phyloP scores from a whole-genome alignment of 768 basidiomycete genomes.

The Floccularia luteovirens region DNA sequence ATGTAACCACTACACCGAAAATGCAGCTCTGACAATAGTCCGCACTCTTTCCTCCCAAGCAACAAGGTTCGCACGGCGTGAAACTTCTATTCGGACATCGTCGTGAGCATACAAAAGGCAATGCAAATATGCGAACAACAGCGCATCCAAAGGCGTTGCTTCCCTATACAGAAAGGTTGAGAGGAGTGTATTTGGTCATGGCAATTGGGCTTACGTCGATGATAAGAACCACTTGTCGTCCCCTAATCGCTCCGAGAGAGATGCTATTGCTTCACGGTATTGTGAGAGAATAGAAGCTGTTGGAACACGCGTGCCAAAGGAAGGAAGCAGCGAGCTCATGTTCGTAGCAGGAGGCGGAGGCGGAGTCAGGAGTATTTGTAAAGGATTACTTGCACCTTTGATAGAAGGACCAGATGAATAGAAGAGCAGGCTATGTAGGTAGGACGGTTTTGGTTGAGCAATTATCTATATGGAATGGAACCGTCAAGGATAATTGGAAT shows the following conservation, averaged over 20 bases:
- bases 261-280: constrained; percentile 64
- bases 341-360: constrained; percentile 70
- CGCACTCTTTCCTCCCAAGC: constrained; percentile 74
- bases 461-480: constrained; percentile 30
- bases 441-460: constrained; percentile 36
- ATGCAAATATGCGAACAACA: constrained; percentile 78
- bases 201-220: constrained; percentile 40
- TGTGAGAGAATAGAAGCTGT: constrained; percentile 40
- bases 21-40: constrained; percentile 45
- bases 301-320: constrained; percentile 51
- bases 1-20: no score
- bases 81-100: constrained; percentile 52
- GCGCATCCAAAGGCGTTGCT: constrained; percentile 77
- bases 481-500: constrained; percentile 1
- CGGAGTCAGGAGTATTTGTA: constrained; percentile 49
- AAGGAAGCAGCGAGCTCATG: constrained; percentile 53
- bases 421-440: constrained; percentile 33
- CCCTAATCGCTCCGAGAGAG: constrained; percentile 70
- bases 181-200: neutral
- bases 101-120: constrained; percentile 44
- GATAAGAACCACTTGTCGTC: constrained; percentile 78
- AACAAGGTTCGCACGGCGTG: constrained; percentile 68
- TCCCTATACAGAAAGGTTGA: constrained; percentile 28
- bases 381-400: constrained; percentile 13
- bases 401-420: constrained; percentile 19